Conservation (phyloP, 495 filamentous ascomycete genomes). For the Tuber aestivum region DNA sequence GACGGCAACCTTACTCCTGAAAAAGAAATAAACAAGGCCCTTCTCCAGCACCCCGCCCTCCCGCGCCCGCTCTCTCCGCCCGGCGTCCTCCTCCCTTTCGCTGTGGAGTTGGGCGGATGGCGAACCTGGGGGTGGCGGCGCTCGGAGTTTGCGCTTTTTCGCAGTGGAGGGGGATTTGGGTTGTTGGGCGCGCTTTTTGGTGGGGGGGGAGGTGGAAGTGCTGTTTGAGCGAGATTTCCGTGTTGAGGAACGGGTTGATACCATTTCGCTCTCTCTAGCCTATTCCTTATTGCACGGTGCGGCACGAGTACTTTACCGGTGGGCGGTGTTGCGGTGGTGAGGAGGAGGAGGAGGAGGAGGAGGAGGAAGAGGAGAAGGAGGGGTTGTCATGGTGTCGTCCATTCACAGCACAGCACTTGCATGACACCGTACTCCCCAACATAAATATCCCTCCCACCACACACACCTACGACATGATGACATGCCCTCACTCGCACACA, state of each 20-base stretch:
- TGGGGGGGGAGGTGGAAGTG: background rate
- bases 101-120: background rate
- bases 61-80: constrained; percentile 39
- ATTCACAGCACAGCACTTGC: background rate
- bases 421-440: no score
- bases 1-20: constrained; percentile 66
- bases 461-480: background rate
- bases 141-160: constrained; percentile 13
- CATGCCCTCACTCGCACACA: background rate
- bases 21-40: constrained; percentile 92
- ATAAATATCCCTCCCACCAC: background rate
- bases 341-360: no score
- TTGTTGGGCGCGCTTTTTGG: constrained; percentile 19
- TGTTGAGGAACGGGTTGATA: background rate
- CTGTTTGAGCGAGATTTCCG: background rate
- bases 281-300: background rate
- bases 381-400: no score
- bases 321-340: background rate
- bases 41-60: constrained; percentile 65
- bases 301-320: background rate
- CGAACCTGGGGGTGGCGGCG: background rate
- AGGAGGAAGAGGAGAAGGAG: no score
- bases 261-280: background rate
- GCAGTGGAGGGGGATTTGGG: constrained; percentile 2
- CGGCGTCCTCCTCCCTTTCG: constrained; percentile 13